These are phyloP conservation scores for Xylariaceae sp. DNA, from an alignment of 2,329 filamentous ascomycete genomes.

Conservation along the genomic window DNA sequence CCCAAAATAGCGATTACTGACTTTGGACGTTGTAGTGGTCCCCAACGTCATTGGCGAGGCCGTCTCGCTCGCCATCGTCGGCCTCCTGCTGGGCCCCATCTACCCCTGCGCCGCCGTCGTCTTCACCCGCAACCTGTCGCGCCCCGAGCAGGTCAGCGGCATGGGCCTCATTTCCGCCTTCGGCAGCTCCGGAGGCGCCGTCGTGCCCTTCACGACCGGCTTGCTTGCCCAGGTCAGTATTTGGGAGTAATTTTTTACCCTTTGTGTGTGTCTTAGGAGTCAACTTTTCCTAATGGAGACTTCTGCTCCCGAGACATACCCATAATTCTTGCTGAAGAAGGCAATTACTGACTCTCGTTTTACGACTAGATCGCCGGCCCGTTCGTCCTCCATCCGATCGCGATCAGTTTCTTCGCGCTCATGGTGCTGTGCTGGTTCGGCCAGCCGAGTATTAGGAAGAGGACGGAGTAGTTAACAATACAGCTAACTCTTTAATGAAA, in stretches of 20 bases:
- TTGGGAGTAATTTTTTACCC: too few relatives aligned
- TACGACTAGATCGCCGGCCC: too few relatives aligned
- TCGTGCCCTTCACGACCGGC: conserved; percentile 68
- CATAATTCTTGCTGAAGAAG: too few relatives aligned
- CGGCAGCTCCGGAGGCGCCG: conserved; percentile 68
- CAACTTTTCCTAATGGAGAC: too few relatives aligned
- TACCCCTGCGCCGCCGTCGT: conserved; percentile 74
- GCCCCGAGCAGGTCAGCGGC: conserved; percentile 62
- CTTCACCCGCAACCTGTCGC: conserved; percentile 62
- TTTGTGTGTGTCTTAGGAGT: too few relatives aligned
- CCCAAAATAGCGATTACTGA: too few relatives aligned
- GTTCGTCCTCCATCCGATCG: conserved; percentile 68
- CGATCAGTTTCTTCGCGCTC: conserved; percentile 63
- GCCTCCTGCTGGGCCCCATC: conserved; percentile 75
- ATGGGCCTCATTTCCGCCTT: conserved; percentile 71
- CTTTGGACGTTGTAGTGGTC: too few relatives aligned
- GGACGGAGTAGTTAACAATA: conserved; percentile 59
- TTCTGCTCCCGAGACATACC: too few relatives aligned
- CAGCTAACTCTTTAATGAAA: neutral
- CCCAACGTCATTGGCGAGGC: conserved; percentile 74
- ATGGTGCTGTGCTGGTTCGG: conserved; percentile 69
- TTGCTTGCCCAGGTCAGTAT: conserved; percentile 65
- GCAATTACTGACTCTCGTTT: too few relatives aligned
- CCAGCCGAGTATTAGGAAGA: conserved; percentile 61
- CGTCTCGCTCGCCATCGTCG: conserved; percentile 69